A percentile compares a stretch with the other conserved stretches of the same genome.
phyloP scores from a whole-genome alignment of 441 rosid species.

The Adansonia rubrostipa region DNA sequence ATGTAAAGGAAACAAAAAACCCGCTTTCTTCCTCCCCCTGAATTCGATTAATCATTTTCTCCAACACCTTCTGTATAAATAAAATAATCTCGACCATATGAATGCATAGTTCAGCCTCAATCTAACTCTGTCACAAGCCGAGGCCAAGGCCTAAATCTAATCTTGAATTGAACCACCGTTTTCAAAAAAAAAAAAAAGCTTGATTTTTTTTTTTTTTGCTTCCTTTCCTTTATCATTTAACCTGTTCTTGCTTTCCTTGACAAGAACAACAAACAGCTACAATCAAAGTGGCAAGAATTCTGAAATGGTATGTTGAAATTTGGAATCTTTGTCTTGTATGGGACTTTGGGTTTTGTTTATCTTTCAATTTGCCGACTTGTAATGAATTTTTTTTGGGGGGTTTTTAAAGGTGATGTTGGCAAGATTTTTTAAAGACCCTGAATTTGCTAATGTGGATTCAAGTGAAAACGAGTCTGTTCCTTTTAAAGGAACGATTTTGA shows the following conservation, averaged over 20 bases:
- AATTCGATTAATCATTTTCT: background rate
- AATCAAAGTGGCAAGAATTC: background rate
- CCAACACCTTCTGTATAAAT: background rate
- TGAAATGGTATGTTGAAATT: conserved; percentile 19
- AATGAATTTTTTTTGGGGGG: background rate
- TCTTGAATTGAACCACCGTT: conserved; percentile 25
- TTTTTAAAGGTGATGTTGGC: conserved; percentile 36
- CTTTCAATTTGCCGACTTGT: background rate
- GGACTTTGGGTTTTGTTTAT: background rate
- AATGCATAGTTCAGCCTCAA: background rate
- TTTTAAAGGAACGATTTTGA: conserved; percentile 29
- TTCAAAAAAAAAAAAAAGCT: background rate
- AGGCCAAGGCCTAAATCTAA: background rate
- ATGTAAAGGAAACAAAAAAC: background rate
- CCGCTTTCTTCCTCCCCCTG: background rate
- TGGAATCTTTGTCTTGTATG: background rate
- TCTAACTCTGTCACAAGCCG: conserved; percentile 13
- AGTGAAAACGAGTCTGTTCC: conserved; percentile 36
- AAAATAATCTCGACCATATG: background rate
- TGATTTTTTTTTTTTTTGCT: background rate
- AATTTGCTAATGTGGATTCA: conserved; percentile 44
- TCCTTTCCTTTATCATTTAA: conserved; percentile 27
- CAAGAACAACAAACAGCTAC: background rate
- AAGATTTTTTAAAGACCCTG: conserved; percentile 33
- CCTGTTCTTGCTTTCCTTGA: conserved; percentile 25